Base-by-base conservation (phyloP, 352 stramenopile species). In the Phytophthora aleatoria region DNA sequence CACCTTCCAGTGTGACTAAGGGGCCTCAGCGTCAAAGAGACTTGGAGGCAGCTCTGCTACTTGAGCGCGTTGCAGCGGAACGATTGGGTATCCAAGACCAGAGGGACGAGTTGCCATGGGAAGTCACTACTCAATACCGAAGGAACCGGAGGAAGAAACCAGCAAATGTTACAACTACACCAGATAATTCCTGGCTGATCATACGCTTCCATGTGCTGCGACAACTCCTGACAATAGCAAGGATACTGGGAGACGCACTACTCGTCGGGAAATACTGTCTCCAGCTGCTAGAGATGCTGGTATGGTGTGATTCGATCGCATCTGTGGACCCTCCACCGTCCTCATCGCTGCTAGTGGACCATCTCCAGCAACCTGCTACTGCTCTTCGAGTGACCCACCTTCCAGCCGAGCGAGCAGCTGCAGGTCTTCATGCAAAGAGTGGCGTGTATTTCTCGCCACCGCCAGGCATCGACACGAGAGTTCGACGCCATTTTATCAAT, bases 181-280 rank as follows among this genome's bases (percentile, higher is more conserved):
- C 50, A 27, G 71, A 83, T 27, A 71, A 85, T 53, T 74, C 74
- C 36, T 95, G 87, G 87, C 71, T 93, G 30, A 65, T 80, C 35
- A 69, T 94, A 33, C 80, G 84, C 12, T 90, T 95, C 41, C 83
- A 94, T 49, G 81, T 93, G 0, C 68, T 95, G 31, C 80, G 87
- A 5, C 87, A 95, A 62, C 78, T 94, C 7, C 50, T 94, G 42
- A 78, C 71, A 1, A 71, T 91, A 42, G 65, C 85, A 5, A 87
- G 85, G 39, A 76, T 85, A 67, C 61, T 90, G 2, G 67, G 65
- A 3, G 74, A 91, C 31, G 61, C 82, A 3, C 57, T 87, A 5
- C 57, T 89, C 7, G 61, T 90, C 5, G 84, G 81, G 0, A 76
- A 67, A 8, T 79, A 89, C 56, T 85, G 76, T 44, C 74, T 93